Percentiles rank a stretch among this genome's conserved stretches.
Evolutionary conservation across 1,284 basidiomycete species (phyloP).

Genomic region (Ganoderma lucidum): DNA sequence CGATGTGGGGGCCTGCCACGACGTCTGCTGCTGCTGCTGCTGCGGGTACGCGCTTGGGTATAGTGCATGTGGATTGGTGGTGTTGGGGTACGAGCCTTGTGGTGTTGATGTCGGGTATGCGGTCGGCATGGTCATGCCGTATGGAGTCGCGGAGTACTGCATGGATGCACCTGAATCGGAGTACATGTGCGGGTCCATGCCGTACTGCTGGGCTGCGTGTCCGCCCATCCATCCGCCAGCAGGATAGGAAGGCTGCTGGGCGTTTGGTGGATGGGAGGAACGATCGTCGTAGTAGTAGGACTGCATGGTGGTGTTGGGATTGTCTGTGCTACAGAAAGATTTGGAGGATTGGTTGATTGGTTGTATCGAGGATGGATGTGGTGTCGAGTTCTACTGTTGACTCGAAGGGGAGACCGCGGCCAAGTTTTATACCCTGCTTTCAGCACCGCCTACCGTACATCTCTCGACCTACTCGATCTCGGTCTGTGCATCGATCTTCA

Average conservation of each 20-base stretch:
- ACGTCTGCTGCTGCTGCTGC: background rate
- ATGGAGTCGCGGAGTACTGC: background rate
- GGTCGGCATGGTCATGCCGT: background rate
- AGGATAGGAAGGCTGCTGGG: background rate
- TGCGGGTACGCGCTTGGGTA: conserved; percentile 1
- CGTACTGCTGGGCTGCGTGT: conserved; percentile 2
- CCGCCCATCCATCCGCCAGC: background rate
- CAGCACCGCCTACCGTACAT: background rate
- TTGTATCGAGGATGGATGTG: background rate
- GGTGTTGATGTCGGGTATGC: background rate
- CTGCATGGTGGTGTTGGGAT: background rate
- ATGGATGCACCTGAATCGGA: background rate
- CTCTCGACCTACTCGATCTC: background rate
- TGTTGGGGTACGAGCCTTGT: background rate
- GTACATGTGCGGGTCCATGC: background rate
- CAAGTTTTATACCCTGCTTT: background rate
- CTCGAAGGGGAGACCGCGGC: background rate
- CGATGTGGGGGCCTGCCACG: background rate
- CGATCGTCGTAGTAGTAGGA: background rate
- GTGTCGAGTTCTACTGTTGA: background rate
- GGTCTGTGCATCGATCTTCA: background rate
- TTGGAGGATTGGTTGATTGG: background rate
- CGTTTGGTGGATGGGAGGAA: background rate
- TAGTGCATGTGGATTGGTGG: background rate
- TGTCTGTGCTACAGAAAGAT: background rate